Conservation (phyloP, 1,139 yeast genomes). For the Lodderomyces parapsilosis region DNA sequence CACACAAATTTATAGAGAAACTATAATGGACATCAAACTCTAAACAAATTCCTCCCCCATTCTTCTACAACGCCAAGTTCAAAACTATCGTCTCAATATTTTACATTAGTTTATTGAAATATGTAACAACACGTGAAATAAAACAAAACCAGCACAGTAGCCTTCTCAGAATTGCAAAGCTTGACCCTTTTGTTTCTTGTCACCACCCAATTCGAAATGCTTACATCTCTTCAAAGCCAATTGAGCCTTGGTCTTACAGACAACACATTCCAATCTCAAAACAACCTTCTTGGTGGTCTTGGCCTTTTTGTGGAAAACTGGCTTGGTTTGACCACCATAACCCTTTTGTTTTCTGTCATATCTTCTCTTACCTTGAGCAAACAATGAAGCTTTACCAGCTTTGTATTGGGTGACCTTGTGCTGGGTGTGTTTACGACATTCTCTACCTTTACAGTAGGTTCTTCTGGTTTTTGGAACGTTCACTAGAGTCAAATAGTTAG, state of each 20-base stretch:
- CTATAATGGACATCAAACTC: no score
- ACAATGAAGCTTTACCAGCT: conserved; percentile 99
- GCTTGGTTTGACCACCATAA: conserved; percentile 99
- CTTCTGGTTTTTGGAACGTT: conserved; percentile 99
- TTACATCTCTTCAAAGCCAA: conserved; percentile 98
- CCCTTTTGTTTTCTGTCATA: conserved; percentile 99
- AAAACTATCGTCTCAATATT: conserved; percentile 2
- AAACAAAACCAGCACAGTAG: conserved; percentile 10
- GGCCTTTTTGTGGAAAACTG: conserved; percentile 99
- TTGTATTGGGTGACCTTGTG: conserved; percentile 99
- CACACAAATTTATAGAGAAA: no score
- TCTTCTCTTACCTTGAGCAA: conserved; percentile 99
- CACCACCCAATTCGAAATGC: conserved; percentile 99
- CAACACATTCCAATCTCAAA: conserved; percentile 97
- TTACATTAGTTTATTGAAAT: conserved; percentile 5
- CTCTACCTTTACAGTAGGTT: conserved; percentile 99
- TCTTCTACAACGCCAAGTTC: not conserved
- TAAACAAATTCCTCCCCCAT: no score
- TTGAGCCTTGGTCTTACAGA: conserved; percentile 99
- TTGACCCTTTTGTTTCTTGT: conserved; percentile 99
- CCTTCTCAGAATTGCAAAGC: conserved; percentile 89
- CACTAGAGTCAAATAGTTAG: conserved; percentile 56
- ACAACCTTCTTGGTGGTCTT: conserved; percentile 99
- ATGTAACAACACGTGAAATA: not conserved
- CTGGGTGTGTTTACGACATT: conserved; percentile 99